Evolutionary conservation across 2,329 filamentous ascomycete species (phyloP).

Genomic region (Aplosporella prunicola): DNA sequence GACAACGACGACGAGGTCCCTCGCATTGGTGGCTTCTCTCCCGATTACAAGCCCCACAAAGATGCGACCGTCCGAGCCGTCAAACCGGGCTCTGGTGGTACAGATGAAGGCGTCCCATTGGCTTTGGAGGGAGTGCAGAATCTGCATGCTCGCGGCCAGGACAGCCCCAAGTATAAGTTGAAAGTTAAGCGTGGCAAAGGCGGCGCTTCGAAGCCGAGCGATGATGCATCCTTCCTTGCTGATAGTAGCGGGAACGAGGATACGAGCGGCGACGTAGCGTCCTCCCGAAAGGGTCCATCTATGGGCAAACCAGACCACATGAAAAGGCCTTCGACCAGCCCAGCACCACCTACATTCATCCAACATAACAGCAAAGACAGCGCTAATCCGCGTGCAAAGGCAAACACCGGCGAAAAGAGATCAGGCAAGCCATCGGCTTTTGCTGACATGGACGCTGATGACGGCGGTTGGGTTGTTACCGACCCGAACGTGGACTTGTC

Average conservation of each 20-base stretch:
- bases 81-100: slow-evolving; percentile 35
- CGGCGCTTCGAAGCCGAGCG: slow-evolving; percentile 20
- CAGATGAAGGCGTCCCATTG: slow-evolving; percentile 8
- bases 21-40: slow-evolving; percentile 59
- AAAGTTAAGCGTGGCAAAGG: slow-evolving; percentile 27
- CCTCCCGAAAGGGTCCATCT: background rate
- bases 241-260: slow-evolving; percentile 46
- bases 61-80: slow-evolving; percentile 64
- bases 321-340: slow-evolving; percentile 22
- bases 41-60: slow-evolving; percentile 63
- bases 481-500: slow-evolving; percentile 13
- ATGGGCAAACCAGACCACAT: slow-evolving; percentile 19
- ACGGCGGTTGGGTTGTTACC: slow-evolving; percentile 30
- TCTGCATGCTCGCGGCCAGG: slow-evolving; percentile 16
- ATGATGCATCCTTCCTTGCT: slow-evolving; percentile 40
- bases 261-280: slow-evolving; percentile 19
- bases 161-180: slow-evolving; percentile 31
- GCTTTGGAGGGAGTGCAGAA: slow-evolving; percentile 19
- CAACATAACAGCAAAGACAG: slow-evolving; percentile 14
- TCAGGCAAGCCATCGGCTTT: slow-evolving; percentile 14
- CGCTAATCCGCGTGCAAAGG: slow-evolving; percentile 17
- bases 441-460: slow-evolving; percentile 21
- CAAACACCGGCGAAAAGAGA: slow-evolving; percentile 19
- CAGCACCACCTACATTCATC: slow-evolving; percentile 19
- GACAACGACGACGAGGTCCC: slow-evolving; percentile 28